Conservation (phyloP, 352 stramenopile genomes). For the Globisporangium emineosum region DNA sequence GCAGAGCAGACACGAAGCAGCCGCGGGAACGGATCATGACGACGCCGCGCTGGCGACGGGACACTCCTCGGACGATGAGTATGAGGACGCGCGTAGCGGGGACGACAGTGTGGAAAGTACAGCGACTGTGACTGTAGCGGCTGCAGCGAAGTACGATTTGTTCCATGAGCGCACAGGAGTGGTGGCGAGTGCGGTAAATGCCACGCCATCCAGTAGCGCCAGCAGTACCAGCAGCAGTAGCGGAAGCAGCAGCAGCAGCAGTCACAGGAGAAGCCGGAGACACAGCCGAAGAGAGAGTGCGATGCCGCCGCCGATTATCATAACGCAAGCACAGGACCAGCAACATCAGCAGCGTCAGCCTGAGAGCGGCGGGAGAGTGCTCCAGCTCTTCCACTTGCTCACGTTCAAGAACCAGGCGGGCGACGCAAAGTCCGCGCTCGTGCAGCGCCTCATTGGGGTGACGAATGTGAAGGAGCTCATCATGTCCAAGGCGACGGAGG, state of each 20-base stretch:
- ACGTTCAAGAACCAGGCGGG: slow-evolving; percentile 56
- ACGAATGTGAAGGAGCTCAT: slow-evolving; percentile 60
- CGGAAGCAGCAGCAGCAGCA: too few species aligned
- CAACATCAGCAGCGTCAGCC: slow-evolving; percentile 10
- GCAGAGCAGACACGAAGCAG: slow-evolving; percentile 7
- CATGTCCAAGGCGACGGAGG: slow-evolving; percentile 58
- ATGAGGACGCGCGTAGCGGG: slow-evolving; percentile 22
- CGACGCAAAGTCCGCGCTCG: slow-evolving; percentile 49
- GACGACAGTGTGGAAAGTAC: slow-evolving; percentile 37
- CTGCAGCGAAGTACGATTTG: slow-evolving; percentile 22
- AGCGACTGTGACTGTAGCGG: slow-evolving; percentile 2
- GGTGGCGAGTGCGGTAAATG: not conserved
- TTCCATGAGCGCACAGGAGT: slow-evolving; percentile 29
- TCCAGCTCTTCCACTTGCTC: slow-evolving; percentile 59
- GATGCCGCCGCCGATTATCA: slow-evolving; percentile 9
- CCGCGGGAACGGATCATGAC: slow-evolving; percentile 14
- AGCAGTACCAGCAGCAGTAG: not conserved
- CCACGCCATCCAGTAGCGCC: not conserved
- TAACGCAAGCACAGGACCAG: not conserved
- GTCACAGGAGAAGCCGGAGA: not conserved
- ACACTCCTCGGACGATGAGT: slow-evolving; percentile 10
- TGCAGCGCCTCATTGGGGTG: slow-evolving; percentile 50
- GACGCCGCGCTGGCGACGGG: slow-evolving; percentile 14
- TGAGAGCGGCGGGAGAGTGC: slow-evolving; percentile 32
- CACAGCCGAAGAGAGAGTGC: slow-evolving; percentile 7